These are phyloP conservation scores for Phallus indusiatus DNA, from an alignment of 768 basidiomycete species.

Conservation along the genomic window DNA sequence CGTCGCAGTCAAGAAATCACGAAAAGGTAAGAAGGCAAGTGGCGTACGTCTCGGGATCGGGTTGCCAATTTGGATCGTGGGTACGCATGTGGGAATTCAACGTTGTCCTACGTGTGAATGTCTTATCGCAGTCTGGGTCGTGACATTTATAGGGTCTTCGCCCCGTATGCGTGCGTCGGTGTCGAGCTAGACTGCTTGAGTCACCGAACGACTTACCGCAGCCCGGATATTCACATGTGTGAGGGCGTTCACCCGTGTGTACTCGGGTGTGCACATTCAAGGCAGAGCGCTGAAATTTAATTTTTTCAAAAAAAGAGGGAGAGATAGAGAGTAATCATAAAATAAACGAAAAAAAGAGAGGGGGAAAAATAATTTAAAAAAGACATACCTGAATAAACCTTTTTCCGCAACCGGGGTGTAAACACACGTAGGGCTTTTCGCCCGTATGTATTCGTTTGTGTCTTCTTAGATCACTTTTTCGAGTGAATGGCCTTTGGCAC, in stretches of 20 bases:
- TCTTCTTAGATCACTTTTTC: conserved; percentile 73
- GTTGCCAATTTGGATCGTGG: conserved; percentile 78
- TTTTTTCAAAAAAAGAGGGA: neutral
- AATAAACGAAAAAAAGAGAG: conserved; percentile 6
- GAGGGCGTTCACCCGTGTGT: conserved; percentile 90
- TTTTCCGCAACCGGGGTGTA: conserved; percentile 68
- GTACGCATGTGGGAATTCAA: conserved; percentile 82
- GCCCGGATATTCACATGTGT: conserved; percentile 80
- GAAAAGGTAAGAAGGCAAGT: conserved; percentile 14
- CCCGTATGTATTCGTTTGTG: conserved; percentile 90
- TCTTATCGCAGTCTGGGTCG: conserved; percentile 74
- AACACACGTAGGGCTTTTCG: conserved; percentile 76
- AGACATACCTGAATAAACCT: conserved; percentile 77
- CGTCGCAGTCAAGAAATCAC: conserved; percentile 11
- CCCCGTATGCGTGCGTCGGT: conserved; percentile 82
- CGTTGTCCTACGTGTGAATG: conserved; percentile 79
- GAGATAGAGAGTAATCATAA: conserved; percentile 1
- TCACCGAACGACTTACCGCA: conserved; percentile 87
- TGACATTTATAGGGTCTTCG: conserved; percentile 84
- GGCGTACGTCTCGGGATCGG: conserved; percentile 70
- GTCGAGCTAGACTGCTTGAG: conserved; percentile 84
- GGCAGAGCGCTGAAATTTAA: conserved; percentile 60
- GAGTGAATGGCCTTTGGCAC: conserved; percentile 74
- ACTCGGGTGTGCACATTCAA: conserved; percentile 82
- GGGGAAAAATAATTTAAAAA: neutral